Evolutionary conservation across 1,284 basidiomycete species (phyloP).

Genomic region (Pyrrhoderma noxium): DNA sequence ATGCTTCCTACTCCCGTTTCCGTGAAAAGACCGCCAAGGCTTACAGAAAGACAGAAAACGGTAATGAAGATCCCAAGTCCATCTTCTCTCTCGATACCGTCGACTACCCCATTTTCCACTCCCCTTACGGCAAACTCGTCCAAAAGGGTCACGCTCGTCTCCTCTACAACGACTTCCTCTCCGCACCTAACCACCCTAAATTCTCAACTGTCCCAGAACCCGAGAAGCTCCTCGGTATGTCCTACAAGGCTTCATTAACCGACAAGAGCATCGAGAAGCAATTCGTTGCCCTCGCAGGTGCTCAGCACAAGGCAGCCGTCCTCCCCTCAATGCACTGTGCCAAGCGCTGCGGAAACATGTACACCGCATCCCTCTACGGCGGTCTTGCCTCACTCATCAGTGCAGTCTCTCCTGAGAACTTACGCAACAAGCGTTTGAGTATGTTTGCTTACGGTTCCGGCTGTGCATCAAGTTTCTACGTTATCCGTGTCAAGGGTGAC

Average conservation of each 20-base stretch:
- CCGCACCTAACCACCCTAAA: constrained; percentile 63
- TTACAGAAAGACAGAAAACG: constrained; percentile 41
- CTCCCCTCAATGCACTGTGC: constrained; percentile 78
- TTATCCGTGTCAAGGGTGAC: constrained; percentile 79
- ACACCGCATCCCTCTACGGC: constrained; percentile 95
- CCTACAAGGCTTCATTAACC: constrained; percentile 69
- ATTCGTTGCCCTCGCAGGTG: constrained; percentile 71
- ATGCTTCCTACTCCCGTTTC: constrained; percentile 85
- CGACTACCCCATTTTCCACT: constrained; percentile 91
- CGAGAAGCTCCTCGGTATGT: constrained; percentile 57
- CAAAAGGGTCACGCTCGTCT: constrained; percentile 96
- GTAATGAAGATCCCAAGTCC: constrained; percentile 33
- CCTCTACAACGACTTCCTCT: constrained; percentile 87
- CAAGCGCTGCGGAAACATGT: constrained; percentile 93
- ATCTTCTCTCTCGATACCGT: constrained; percentile 70
- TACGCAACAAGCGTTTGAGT: constrained; percentile 76
- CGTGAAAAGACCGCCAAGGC: constrained; percentile 74
- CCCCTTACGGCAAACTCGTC: constrained; percentile 96
- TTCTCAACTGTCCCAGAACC: constrained; percentile 73
- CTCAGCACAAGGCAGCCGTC: constrained; percentile 65
- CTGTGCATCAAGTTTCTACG: constrained; percentile 89
- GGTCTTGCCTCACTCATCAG: constrained; percentile 82
- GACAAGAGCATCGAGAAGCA: constrained; percentile 97
- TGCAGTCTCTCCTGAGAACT: constrained; percentile 55
- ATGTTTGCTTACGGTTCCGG: constrained; percentile 95